These are phyloP conservation scores for Peronospora destructor DNA, from an alignment of 352 stramenopile species.

Conservation along the genomic window DNA sequence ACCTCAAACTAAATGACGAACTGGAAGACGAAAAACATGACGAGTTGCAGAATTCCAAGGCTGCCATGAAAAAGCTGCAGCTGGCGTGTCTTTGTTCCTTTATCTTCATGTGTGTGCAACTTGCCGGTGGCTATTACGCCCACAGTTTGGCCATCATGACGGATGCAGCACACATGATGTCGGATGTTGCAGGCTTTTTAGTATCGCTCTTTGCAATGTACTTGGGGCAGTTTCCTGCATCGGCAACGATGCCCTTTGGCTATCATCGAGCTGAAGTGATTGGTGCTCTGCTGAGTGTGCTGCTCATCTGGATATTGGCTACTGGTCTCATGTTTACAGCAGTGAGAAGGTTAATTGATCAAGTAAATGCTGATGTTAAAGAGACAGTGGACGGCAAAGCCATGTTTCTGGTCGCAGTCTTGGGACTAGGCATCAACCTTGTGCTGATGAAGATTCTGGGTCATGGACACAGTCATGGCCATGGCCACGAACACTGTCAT, in stretches of 20 bases:
- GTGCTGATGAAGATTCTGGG: constrained; percentile 89
- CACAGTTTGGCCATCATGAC: constrained; percentile 94
- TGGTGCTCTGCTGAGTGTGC: constrained; percentile 90
- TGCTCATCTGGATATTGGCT: constrained; percentile 93
- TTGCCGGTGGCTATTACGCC: constrained; percentile 90
- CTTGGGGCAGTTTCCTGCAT: constrained; percentile 46
- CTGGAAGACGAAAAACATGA: constrained; percentile 24
- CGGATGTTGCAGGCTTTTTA: constrained; percentile 71
- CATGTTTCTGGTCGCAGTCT: constrained; percentile 92
- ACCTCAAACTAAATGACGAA: constrained; percentile 20
- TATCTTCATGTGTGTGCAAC: constrained; percentile 94
- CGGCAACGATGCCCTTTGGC: constrained; percentile 88
- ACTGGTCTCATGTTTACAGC: constrained; percentile 88
- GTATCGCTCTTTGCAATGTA: constrained; percentile 83
- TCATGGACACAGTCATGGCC: constrained; percentile 49
- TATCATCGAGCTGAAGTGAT: constrained; percentile 95
- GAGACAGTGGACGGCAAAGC: constrained; percentile 70
- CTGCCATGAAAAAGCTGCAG: constrained; percentile 62
- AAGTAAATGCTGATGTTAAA: constrained; percentile 21
- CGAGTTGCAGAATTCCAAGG: constrained; percentile 24
- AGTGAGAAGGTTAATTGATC: constrained; percentile 68
- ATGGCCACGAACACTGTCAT: constrained; percentile 28
- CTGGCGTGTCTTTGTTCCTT: constrained; percentile 76
- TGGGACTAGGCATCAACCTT: constrained; percentile 94
- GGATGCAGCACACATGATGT: constrained; percentile 75